These are phyloP conservation scores for Nitzschia sp. DNA, from an alignment of 108 stramenopile species.

Conservation along the genomic window DNA sequence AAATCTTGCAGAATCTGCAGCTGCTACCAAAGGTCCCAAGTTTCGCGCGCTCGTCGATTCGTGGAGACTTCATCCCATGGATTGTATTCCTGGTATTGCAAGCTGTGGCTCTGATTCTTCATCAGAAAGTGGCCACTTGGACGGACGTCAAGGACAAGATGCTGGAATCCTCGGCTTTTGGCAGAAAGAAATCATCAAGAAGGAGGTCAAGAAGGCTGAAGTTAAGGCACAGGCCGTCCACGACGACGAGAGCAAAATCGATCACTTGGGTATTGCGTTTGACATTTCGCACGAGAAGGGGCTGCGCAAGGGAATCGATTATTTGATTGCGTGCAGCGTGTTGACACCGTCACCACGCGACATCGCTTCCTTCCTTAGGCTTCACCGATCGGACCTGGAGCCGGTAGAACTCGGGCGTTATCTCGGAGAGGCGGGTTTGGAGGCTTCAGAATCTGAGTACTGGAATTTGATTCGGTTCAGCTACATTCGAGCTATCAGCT, in stretches of 20 bases:
- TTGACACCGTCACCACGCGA: slow-evolving; percentile 90
- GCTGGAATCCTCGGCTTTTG: slow-evolving; percentile 57
- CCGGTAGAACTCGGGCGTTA: slow-evolving; percentile 87
- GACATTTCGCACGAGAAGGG: slow-evolving; percentile 80
- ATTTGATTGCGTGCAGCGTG: slow-evolving; percentile 87
- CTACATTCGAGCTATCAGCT: slow-evolving; percentile 87
- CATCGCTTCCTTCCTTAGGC: slow-evolving; percentile 83
- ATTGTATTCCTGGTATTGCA: neutral
- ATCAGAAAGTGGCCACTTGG: neutral
- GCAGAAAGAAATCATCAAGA: slow-evolving; percentile 32
- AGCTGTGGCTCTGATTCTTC: slow-evolving; percentile 2
- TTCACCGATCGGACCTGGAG: slow-evolving; percentile 83
- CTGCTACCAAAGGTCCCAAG: slow-evolving; percentile 22
- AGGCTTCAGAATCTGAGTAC: slow-evolving; percentile 76
- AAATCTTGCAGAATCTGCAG: slow-evolving; percentile 32
- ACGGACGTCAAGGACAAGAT: slow-evolving; percentile 27
- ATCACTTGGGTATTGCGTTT: slow-evolving; percentile 59
- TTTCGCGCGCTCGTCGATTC: slow-evolving; percentile 27
- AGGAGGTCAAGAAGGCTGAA: slow-evolving; percentile 1
- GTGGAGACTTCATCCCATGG: slow-evolving; percentile 18
- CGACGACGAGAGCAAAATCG: slow-evolving; percentile 9
- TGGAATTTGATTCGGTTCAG: slow-evolving; percentile 89
- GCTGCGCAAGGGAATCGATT: slow-evolving; percentile 92
- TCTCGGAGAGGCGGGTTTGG: slow-evolving; percentile 83
- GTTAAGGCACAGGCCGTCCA: neutral